phyloP scores from a whole-genome alignment of 495 filamentous ascomycete genomes.

The Acidiella bohemica region DNA sequence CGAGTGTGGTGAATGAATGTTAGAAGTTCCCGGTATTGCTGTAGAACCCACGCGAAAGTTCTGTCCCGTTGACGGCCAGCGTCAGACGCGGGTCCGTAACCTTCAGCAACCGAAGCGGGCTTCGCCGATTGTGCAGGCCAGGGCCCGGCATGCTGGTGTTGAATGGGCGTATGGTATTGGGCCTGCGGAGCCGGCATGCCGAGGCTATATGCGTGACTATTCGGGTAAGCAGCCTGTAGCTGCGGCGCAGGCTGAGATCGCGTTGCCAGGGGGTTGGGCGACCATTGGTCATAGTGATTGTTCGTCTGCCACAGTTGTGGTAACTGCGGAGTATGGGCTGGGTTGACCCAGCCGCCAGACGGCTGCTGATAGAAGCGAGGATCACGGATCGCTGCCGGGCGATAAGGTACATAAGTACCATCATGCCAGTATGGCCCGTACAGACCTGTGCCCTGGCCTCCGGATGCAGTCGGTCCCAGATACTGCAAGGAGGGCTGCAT shows the following conservation, averaged over 20 bases:
- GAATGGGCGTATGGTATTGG: too few species aligned
- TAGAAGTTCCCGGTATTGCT: constrained; percentile 76
- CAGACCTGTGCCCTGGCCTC: constrained; percentile 44
- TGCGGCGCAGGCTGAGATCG: background rate
- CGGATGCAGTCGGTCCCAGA: constrained; percentile 58
- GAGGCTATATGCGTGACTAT: background rate
- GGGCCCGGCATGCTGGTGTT: too few species aligned
- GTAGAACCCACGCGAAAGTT: constrained; percentile 70
- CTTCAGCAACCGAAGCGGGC: background rate
- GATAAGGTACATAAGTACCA: constrained; percentile 61
- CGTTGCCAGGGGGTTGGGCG: background rate
- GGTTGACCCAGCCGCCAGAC: constrained; percentile 4
- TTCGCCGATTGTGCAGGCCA: background rate
- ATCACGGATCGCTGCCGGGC: constrained; percentile 51
- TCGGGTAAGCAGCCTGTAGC: background rate
- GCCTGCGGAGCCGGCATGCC: background rate
- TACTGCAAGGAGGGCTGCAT: constrained; percentile 60
- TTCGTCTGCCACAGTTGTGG: constrained; percentile 4
- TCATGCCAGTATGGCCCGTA: constrained; percentile 72
- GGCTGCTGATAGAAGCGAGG: constrained; percentile 33
- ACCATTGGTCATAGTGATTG: background rate
- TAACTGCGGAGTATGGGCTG: constrained; percentile 2
- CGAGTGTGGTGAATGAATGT: constrained; percentile 55
- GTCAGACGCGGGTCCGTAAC: constrained; percentile 26
- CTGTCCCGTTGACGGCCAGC: constrained; percentile 66